Conservation (phyloP, 768 basidiomycete genomes). For the Vararia minispora region DNA sequence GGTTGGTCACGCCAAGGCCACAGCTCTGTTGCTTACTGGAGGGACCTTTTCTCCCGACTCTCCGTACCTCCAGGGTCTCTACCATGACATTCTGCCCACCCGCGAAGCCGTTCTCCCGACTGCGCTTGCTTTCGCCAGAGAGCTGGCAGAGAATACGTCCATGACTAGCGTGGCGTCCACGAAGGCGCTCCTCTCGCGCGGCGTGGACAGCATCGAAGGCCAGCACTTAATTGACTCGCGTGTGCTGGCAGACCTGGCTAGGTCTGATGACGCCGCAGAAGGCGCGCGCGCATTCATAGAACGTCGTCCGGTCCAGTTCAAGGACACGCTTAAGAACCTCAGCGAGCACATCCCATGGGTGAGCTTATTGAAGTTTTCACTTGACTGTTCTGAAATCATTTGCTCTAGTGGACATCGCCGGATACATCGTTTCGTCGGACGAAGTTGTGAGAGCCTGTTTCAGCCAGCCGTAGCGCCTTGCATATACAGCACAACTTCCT, state of each 20-base stretch:
- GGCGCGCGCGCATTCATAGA: slow-evolving; percentile 40
- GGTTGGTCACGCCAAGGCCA: slow-evolving; percentile 39
- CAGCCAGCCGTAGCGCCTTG: too few species aligned
- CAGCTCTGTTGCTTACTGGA: slow-evolving; percentile 39
- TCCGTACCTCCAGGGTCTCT: slow-evolving; percentile 31
- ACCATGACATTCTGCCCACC: slow-evolving; percentile 34
- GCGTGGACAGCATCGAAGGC: slow-evolving; percentile 38
- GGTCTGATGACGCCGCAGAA: slow-evolving; percentile 32
- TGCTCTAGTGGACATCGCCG: slow-evolving; percentile 24
- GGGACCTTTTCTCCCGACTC: slow-evolving; percentile 33
- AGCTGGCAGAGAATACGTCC: slow-evolving; percentile 39
- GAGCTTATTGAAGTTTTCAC: slow-evolving; percentile 10
- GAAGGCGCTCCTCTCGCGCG: slow-evolving; percentile 40
- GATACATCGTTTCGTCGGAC: slow-evolving; percentile 4
- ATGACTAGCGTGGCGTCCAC: slow-evolving; percentile 39
- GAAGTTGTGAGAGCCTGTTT: slow-evolving; percentile 9
- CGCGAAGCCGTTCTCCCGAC: slow-evolving; percentile 42
- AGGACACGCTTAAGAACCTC: slow-evolving; percentile 29
- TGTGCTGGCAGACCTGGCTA: slow-evolving; percentile 29
- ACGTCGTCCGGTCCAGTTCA: slow-evolving; percentile 32
- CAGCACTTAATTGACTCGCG: slow-evolving; percentile 44
- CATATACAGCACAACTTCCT: too few species aligned
- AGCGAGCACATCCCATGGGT: slow-evolving; percentile 46
- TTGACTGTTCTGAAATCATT: background rate
- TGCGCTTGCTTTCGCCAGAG: slow-evolving; percentile 39